A percentile compares a stretch with the other conserved stretches of the same genome.
These are phyloP conservation scores for Chamaecyparis obtusa DNA, from an alignment of 75 land plant genomes.

Conservation along the genomic window DNA sequence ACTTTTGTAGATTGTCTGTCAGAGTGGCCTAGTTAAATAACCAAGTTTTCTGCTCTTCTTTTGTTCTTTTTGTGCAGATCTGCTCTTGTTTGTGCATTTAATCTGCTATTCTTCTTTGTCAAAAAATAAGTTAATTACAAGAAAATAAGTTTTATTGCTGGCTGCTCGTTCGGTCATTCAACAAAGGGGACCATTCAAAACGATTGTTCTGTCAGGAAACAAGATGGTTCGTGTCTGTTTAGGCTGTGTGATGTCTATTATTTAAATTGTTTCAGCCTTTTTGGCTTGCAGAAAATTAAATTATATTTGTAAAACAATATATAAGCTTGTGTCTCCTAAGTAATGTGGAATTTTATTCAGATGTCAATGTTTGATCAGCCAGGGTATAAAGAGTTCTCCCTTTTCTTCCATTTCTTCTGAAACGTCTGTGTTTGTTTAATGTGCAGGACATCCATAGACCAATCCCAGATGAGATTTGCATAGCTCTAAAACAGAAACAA, in stretches of 20 bases:
- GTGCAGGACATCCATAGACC: constrained; percentile 80
- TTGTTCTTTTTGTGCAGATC: too few species aligned
- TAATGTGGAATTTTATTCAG: neutral
- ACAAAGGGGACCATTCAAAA: neutral
- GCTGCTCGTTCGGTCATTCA: neutral
- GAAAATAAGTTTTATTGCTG: neutral
- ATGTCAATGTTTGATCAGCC: neutral
- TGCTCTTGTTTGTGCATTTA: too few species aligned
- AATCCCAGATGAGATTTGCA: constrained; percentile 60
- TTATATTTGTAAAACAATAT: neutral
- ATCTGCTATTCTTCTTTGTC: too few species aligned
- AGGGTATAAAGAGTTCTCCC: neutral
- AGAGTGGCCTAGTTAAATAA: too few species aligned
- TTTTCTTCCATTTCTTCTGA: neutral
- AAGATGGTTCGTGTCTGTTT: neutral
- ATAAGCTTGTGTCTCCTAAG: neutral
- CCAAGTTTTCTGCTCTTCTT: too few species aligned
- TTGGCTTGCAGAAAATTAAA: neutral
- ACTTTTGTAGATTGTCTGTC: too few species aligned
- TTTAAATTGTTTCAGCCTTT: neutral
- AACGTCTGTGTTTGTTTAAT: neutral
- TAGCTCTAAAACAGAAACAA: constrained; percentile 52
- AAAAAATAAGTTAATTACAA: neutral
- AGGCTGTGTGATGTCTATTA: neutral
- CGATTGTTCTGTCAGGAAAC: neutral